These are phyloP conservation scores for Talaromyces sp. DNA, from an alignment of 2,329 filamentous ascomycete genomes.

Conservation along the genomic window DNA sequence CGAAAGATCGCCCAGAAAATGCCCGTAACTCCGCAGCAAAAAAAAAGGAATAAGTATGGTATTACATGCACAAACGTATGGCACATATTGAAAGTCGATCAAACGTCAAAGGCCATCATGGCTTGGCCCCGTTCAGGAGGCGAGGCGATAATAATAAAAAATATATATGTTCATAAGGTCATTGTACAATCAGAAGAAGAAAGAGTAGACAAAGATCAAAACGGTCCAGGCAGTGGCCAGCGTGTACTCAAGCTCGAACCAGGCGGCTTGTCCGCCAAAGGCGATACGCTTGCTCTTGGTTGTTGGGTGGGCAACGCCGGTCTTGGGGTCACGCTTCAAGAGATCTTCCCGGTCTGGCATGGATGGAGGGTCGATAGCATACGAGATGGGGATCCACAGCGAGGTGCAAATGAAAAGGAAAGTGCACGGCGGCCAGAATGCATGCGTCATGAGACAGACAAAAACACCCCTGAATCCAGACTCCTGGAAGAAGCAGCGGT, in stretches of 20 bases:
- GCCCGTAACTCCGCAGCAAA: not conserved
- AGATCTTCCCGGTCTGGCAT: constrained; percentile 56
- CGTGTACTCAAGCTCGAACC: constrained; percentile 54
- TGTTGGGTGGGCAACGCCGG: constrained; percentile 44
- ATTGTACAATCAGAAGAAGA: constrained; percentile 20
- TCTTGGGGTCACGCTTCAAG: constrained; percentile 48
- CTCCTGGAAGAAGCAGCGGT: constrained; percentile 44
- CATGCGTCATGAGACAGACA: constrained; percentile 53
- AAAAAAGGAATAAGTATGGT: not conserved
- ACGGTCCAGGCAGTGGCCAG: constrained; percentile 47
- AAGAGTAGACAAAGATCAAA: constrained; percentile 44
- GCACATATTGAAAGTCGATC: not conserved
- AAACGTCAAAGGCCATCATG: not conserved
- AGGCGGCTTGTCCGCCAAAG: constrained; percentile 49
- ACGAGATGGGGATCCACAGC: constrained; percentile 55
- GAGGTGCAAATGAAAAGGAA: constrained; percentile 53
- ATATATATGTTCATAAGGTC: constrained; percentile 1
- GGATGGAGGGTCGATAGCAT: constrained; percentile 55
- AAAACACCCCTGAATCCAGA: constrained; percentile 38
- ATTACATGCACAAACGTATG: not conserved
- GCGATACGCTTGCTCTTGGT: constrained; percentile 50
- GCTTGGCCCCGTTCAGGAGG: not conserved
- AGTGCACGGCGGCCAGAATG: constrained; percentile 57
- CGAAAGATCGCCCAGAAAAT: not conserved
- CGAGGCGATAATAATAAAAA: not conserved